A percentile compares a stretch with the other conserved stretches of the same genome.
Conservation (phyloP, 805 yeast species). For the Metschnikowia bowlesiae region DNA sequence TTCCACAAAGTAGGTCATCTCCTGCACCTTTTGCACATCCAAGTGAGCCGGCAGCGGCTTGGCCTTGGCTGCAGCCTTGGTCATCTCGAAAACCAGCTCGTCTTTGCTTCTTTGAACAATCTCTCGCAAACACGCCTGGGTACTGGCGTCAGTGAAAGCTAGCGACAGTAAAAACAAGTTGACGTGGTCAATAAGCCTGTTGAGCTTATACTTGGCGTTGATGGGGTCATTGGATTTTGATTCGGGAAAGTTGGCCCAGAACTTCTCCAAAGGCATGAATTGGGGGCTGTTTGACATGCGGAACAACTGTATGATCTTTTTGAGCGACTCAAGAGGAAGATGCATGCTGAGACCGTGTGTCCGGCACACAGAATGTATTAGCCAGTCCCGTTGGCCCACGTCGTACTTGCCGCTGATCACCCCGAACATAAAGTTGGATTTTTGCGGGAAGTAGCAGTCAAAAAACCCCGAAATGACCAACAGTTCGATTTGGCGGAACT, state of each 20-base stretch:
- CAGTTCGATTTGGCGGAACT: slow-evolving; percentile 23
- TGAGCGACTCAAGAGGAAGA: slow-evolving; percentile 9
- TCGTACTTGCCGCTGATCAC: slow-evolving; percentile 37
- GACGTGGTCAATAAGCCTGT: slow-evolving; percentile 43
- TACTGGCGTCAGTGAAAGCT: slow-evolving; percentile 25
- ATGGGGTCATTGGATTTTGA: slow-evolving; percentile 23
- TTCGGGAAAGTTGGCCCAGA: slow-evolving; percentile 24
- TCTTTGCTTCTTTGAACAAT: not conserved
- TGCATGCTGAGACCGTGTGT: slow-evolving; percentile 6
- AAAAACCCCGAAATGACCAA: slow-evolving; percentile 20
- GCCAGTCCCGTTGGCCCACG: slow-evolving; percentile 29
- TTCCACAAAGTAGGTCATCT: slow-evolving; percentile 45
- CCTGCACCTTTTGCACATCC: slow-evolving; percentile 25
- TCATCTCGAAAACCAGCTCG: slow-evolving; percentile 29
- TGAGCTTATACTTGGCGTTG: slow-evolving; percentile 44
- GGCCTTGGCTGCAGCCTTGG: slow-evolving; percentile 22
- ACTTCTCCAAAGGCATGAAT: slow-evolving; percentile 20
- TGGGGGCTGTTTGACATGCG: slow-evolving; percentile 30
- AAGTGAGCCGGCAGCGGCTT: slow-evolving; percentile 3
- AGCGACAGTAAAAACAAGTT: slow-evolving; percentile 42
- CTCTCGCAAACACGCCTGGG: slow-evolving; percentile 5
- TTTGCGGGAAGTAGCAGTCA: slow-evolving; percentile 19
- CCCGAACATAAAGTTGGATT: slow-evolving; percentile 4
- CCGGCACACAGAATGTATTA: slow-evolving; percentile 12
- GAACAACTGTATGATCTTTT: slow-evolving; percentile 10